Conservation (phyloP, 192 early-diverging fungal genomes). For the Linnemannia elongata region DNA sequence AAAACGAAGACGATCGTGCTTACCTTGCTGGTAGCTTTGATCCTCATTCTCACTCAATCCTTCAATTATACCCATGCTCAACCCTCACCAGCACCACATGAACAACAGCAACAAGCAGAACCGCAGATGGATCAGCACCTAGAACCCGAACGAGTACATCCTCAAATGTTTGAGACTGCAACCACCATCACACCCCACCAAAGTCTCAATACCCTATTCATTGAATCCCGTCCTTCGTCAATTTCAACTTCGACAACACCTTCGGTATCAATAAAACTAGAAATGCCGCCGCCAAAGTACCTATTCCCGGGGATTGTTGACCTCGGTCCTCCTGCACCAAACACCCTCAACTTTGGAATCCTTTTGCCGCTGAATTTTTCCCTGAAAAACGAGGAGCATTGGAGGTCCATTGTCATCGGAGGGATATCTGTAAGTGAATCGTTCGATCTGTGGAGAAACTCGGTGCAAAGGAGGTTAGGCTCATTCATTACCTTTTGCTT, state of each 20-base stretch:
- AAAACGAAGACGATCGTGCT: not conserved
- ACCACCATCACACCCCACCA: no score
- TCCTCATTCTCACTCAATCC: not conserved
- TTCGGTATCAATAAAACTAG: not conserved
- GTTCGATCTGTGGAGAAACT: not conserved
- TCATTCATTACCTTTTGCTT: not conserved
- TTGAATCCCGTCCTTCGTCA: not conserved
- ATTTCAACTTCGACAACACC: not conserved
- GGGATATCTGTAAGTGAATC: conserved; percentile 1
- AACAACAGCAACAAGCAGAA: not conserved
- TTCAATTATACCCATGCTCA: not conserved
- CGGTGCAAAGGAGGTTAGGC: not conserved
- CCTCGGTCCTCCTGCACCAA: conserved; percentile 7
- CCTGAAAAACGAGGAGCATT: not conserved
- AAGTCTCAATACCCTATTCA: not conserved
- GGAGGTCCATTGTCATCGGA: not conserved
- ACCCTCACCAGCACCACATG: not conserved
- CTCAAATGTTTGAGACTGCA: not conserved
- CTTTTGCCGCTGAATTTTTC: conserved; percentile 11
- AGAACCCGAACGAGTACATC: no score
- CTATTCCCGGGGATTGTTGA: conserved; percentile 13
- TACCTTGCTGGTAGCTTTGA: not conserved
- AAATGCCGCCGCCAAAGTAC: not conserved
- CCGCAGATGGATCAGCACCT: not conserved
- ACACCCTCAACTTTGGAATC: conserved; percentile 7